phyloP scores from a whole-genome alignment of 106 monocot species.

The Dioscorea zingiberensis region DNA sequence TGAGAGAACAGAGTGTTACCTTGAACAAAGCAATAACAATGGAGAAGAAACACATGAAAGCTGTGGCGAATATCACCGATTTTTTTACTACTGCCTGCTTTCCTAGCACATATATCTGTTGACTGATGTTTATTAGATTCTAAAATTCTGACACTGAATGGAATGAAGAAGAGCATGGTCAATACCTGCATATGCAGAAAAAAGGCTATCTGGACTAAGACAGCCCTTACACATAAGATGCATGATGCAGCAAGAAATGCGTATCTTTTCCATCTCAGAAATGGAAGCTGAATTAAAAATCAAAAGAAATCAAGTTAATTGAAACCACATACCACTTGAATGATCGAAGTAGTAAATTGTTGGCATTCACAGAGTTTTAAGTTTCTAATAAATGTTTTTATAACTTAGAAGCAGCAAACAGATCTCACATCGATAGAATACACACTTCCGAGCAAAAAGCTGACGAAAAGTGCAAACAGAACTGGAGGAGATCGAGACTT shows the following conservation, averaged over 20 bases:
- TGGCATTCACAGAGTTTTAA: too few species aligned
- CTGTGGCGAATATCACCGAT: slow-evolving; percentile 41
- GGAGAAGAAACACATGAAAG: slow-evolving; percentile 65
- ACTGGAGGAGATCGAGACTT: slow-evolving; percentile 43
- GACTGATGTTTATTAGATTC: not conserved
- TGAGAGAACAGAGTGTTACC: slow-evolving; percentile 15
- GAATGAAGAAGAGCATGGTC: not conserved
- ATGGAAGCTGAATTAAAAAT: slow-evolving; percentile 30
- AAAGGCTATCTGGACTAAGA: slow-evolving; percentile 51
- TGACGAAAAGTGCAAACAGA: slow-evolving; percentile 28
- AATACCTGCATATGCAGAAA: slow-evolving; percentile 61
- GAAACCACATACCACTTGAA: not conserved
- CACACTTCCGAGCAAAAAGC: slow-evolving; percentile 49
- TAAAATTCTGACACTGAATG: not conserved
- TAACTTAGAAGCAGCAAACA: not conserved
- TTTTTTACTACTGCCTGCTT: slow-evolving; percentile 23
- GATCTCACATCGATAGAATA: slow-evolving; percentile 38
- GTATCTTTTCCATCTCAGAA: slow-evolving; percentile 47
- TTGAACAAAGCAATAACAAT: slow-evolving; percentile 65
- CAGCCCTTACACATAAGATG: slow-evolving; percentile 45
- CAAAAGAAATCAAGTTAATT: not conserved
- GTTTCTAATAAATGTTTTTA: not conserved
- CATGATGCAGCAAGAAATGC: slow-evolving; percentile 53
- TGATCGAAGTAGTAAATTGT: too few species aligned
- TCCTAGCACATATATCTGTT: slow-evolving; percentile 41